These are phyloP conservation scores for Bathelium albidoporum DNA, from an alignment of 495 filamentous ascomycete species.

Conservation along the genomic window DNA sequence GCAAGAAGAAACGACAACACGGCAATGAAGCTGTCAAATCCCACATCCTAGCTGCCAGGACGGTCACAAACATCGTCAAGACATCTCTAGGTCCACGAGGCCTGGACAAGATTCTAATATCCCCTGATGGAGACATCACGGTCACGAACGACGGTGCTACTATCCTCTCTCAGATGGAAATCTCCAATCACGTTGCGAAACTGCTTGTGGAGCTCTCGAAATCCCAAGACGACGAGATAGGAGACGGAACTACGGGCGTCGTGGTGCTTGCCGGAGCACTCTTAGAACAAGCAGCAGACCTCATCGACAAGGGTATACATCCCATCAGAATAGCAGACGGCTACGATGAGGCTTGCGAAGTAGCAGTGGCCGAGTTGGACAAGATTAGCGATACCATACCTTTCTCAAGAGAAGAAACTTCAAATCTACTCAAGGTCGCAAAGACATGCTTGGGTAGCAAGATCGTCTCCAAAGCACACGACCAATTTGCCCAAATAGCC, in stretches of 20 bases:
- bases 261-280: constrained; percentile 93
- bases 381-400: constrained; percentile 82
- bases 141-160: constrained; percentile 99
- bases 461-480: constrained; percentile 97
- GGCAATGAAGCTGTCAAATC: constrained; percentile 95
- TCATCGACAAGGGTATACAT: constrained; percentile 99
- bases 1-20: constrained; percentile 94
- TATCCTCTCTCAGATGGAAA: constrained; percentile 97
- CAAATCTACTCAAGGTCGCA: constrained; percentile 84
- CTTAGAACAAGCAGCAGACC: constrained; percentile 91
- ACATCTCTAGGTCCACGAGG: constrained; percentile 92
- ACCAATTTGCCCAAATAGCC: constrained; percentile 95
- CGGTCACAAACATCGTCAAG: constrained; percentile 94
- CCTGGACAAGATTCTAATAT: constrained; percentile 98
- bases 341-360: constrained; percentile 94
- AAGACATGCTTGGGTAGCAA: constrained; percentile 96
- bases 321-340: constrained; percentile 97
- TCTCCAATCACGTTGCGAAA: constrained; percentile 96
- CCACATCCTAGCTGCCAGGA: constrained; percentile 92
- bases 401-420: constrained; percentile 65
- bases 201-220: constrained; percentile 96
- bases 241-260: constrained; percentile 95
- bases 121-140: constrained; percentile 96
- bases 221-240: constrained; percentile 98
- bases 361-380: constrained; percentile 84